phyloP scores from a whole-genome alignment of 768 basidiomycete species.

The Paxillus rubicundulus region DNA sequence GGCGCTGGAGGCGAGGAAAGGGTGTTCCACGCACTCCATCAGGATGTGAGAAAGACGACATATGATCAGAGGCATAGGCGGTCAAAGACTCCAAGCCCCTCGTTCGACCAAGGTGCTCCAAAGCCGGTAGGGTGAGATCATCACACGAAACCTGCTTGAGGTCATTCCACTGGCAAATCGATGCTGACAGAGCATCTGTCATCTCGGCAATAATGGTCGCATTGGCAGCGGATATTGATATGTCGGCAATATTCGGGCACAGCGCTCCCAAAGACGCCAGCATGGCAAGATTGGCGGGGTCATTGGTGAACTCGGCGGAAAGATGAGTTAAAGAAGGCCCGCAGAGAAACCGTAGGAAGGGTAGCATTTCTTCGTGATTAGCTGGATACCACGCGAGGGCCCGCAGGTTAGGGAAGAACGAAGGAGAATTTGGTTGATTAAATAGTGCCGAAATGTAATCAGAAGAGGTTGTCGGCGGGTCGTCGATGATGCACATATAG shows the following conservation, averaged over 20 bases:
- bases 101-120: conserved; percentile 15
- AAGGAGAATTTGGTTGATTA: conserved; percentile 7
- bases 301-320: conserved; percentile 18
- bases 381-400: conserved; percentile 23
- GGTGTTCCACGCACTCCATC: background rate
- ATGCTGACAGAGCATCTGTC: conserved; percentile 13
- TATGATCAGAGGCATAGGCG: conserved; percentile 8
- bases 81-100: conserved; percentile 15
- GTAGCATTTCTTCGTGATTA: conserved; percentile 17
- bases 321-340: conserved; percentile 19
- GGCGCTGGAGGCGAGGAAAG: conserved; percentile 13
- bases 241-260: conserved; percentile 20
- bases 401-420: conserved; percentile 24
- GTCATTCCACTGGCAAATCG: conserved; percentile 19
- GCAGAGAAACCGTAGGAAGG: conserved; percentile 23
- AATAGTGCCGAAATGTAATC: conserved; percentile 12
- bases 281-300: conserved; percentile 14
- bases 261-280: conserved; percentile 9
- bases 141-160: conserved; percentile 20
- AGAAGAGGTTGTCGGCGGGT: conserved; percentile 1
- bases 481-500: conserved; percentile 21
- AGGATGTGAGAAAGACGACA: conserved; percentile 10
- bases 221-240: conserved; percentile 13
- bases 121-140: conserved; percentile 16
- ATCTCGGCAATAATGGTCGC: conserved; percentile 9